Evolutionary conservation across 2,329 filamentous ascomycete species (phyloP).

Genomic region (Cadophora gregata): DNA sequence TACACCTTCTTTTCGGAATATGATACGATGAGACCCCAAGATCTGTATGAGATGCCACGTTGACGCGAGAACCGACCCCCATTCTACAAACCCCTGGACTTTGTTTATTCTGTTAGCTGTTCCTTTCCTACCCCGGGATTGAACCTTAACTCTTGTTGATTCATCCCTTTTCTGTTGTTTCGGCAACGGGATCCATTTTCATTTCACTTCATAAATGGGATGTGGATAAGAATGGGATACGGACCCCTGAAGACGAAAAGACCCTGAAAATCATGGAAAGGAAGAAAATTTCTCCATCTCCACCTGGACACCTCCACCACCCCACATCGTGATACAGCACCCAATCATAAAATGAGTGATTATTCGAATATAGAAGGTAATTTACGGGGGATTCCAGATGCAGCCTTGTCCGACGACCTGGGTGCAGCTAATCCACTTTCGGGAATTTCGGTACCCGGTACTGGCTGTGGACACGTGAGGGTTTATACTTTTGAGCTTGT

Average conservation of each 20-base stretch:
- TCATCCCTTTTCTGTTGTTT: neutral
- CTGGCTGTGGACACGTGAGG: neutral
- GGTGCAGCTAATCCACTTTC: neutral
- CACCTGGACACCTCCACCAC: neutral
- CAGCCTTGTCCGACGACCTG: neutral
- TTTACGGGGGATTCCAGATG: neutral
- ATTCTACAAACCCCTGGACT: neutral
- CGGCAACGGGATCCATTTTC: neutral
- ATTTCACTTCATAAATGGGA: neutral
- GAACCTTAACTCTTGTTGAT: neutral
- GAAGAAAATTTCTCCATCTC: constrained; percentile 13
- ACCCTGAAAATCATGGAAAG: neutral
- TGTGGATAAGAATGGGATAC: neutral
- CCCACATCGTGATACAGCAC: neutral
- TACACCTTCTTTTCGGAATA: too few species aligned
- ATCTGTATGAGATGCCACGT: neutral
- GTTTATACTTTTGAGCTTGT: neutral
- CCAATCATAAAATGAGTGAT: neutral
- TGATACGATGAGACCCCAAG: neutral
- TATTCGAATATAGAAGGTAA: neutral
- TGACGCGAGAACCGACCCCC: neutral
- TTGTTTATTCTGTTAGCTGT: neutral
- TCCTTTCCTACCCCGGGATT: neutral
- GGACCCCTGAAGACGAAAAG: neutral
- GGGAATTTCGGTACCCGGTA: constrained; percentile 5